Conservation (phyloP, 1,284 basidiomycete species). For the Abortiporus biennis region DNA sequence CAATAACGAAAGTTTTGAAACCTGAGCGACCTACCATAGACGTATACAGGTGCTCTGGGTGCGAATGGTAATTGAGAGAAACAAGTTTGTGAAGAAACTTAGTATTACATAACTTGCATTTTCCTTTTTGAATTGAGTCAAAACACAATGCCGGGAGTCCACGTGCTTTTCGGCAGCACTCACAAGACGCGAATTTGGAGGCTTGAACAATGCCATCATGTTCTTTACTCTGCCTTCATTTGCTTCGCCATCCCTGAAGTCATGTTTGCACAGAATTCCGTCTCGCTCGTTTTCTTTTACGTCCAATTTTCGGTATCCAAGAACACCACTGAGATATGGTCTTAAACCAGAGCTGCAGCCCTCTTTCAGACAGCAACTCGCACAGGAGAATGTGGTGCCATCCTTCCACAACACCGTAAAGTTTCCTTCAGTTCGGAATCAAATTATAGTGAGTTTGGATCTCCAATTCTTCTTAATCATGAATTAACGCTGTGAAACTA, state of each 20-base stretch:
- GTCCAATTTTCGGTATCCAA: conserved; percentile 12
- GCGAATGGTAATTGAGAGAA: too few relatives aligned
- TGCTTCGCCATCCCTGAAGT: conserved; percentile 11
- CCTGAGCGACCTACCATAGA: too few relatives aligned
- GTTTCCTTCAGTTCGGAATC: conserved; percentile 30
- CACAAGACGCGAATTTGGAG: too few relatives aligned
- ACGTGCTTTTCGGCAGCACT: too few relatives aligned
- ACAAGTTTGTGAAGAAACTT: neutral
- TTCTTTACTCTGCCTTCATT: conserved; percentile 22
- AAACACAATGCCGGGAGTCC: too few relatives aligned
- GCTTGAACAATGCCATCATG: too few relatives aligned
- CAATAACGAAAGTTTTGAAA: too few relatives aligned
- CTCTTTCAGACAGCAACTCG: conserved; percentile 24
- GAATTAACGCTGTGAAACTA: conserved; percentile 10
- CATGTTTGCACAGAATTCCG: conserved; percentile 2
- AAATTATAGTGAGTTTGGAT: conserved; percentile 31
- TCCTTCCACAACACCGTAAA: conserved; percentile 31
- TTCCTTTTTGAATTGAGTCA: too few relatives aligned
- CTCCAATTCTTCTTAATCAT: neutral
- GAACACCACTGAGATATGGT: conserved; percentile 4
- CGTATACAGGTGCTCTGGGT: too few relatives aligned
- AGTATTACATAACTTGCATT: too few relatives aligned
- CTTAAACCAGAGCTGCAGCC: conserved; percentile 2
- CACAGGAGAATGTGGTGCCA: conserved; percentile 17
- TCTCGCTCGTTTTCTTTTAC: conserved; percentile 19